Evolutionary conservation across 2,329 filamentous ascomycete species (phyloP).

Genomic region (Ophiostoma sp.): DNA sequence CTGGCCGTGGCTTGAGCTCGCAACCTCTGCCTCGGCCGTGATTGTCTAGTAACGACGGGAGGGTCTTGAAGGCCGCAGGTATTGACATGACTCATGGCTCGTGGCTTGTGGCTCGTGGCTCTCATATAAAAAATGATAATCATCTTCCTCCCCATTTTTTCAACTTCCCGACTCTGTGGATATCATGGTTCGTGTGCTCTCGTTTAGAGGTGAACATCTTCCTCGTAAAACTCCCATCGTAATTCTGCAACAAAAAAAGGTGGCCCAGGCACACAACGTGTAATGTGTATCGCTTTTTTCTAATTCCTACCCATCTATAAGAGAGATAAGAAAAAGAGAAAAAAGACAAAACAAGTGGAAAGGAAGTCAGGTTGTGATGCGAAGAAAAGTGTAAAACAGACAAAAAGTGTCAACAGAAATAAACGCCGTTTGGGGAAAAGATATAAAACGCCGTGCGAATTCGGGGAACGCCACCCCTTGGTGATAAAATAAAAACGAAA

Average conservation of each 20-base stretch:
- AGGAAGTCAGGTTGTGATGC: not conserved
- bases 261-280: not conserved
- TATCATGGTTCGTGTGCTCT: conserved; percentile 7
- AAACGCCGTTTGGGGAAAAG: conserved; percentile 10
- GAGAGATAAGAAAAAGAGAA: conserved; percentile 10
- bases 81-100: no score
- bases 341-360: not conserved
- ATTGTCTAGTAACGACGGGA: no score
- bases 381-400: not conserved
- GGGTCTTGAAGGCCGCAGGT: not conserved
- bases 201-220: not conserved
- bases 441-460: conserved; percentile 7
- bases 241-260: conserved; percentile 2
- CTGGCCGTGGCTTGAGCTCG: not conserved
- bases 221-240: conserved; percentile 1
- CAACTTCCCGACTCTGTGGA: conserved; percentile 1
- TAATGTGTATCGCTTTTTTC: conserved; percentile 7
- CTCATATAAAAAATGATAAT: not conserved
- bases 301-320: conserved; percentile 1
- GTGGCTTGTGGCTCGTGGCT: not conserved
- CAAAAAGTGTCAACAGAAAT: not conserved
- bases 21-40: no score
- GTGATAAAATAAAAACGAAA: not conserved
- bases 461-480: conserved; percentile 1
- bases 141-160: not conserved